Conservation (phyloP, 2,329 filamentous ascomycete species). For the Diaporthe batatas region DNA sequence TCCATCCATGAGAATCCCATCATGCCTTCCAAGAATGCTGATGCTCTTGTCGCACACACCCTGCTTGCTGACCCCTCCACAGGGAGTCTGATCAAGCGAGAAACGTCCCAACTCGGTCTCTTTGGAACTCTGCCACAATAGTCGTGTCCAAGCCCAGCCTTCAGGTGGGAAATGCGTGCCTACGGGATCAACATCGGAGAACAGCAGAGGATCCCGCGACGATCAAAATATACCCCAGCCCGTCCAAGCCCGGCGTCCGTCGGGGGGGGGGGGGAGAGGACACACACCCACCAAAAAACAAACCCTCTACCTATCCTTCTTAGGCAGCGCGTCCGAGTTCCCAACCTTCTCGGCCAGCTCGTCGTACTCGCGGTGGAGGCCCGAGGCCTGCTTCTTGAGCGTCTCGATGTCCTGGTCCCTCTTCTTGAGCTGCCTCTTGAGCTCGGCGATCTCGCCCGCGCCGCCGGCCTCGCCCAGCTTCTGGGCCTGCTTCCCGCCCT, state of each 20-base stretch:
- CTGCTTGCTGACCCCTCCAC: not conserved
- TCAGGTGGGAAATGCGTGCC: not conserved
- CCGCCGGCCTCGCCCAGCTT: conserved; percentile 81
- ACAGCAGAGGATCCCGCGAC: too few relatives aligned
- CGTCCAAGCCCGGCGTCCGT: not conserved
- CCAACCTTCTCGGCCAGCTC: conserved; percentile 86
- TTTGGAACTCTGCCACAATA: not conserved
- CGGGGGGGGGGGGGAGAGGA: too few relatives aligned
- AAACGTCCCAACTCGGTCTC: not conserved
- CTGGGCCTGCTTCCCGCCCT: conserved; percentile 73
- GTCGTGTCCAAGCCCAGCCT: not conserved
- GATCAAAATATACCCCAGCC: not conserved
- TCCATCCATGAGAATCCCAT: not conserved
- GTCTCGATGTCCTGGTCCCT: conserved; percentile 88
- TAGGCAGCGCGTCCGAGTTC: conserved; percentile 64
- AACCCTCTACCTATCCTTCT: conserved; percentile 68
- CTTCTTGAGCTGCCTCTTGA: conserved; percentile 79
- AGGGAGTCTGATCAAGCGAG: not conserved
- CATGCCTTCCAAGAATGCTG: conserved; percentile 5
- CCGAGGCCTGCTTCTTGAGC: conserved; percentile 92
- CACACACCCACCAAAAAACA: too few relatives aligned
- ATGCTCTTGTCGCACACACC: not conserved
- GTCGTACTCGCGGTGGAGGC: conserved; percentile 87
- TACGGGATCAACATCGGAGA: not conserved
- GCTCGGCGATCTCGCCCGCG: conserved; percentile 78